Percentiles rank a stretch among this genome's conserved stretches.
These are phyloP conservation scores for Sphaerostilbella broomeana DNA, from an alignment of 2,329 filamentous ascomycete genomes.

Conservation along the genomic window DNA sequence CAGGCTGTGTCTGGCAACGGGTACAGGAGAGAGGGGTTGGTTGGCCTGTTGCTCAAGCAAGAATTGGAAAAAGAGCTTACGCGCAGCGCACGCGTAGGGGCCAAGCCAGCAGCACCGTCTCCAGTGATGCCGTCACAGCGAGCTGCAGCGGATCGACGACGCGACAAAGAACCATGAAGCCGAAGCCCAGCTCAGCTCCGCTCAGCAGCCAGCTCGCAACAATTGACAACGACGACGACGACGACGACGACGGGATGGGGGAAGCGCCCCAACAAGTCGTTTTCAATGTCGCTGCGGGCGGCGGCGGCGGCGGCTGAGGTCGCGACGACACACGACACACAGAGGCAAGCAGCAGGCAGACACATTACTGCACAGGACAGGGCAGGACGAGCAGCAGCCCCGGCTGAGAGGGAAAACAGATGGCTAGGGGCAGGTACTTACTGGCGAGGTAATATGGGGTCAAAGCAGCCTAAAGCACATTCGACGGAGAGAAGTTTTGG, in stretches of 20 bases:
- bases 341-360: slow-evolving; percentile 7
- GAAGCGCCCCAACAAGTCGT: no score
- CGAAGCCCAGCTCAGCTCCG: slow-evolving; percentile 4
- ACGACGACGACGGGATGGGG: no score
- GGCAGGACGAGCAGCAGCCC: slow-evolving; percentile 13
- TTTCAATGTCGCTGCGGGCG: no score
- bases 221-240: no score
- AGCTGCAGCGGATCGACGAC: slow-evolving; percentile 13
- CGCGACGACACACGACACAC: no score
- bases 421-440: slow-evolving; percentile 26
- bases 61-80: slow-evolving; percentile 8
- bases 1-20: slow-evolving; percentile 6
- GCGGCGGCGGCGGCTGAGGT: no score
- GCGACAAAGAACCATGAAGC: slow-evolving; percentile 11
- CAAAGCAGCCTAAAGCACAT: slow-evolving; percentile 22
- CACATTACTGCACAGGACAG: slow-evolving; percentile 9
- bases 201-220: no score
- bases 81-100: slow-evolving; percentile 12
- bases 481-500: slow-evolving; percentile 17
- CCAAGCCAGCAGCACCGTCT: no score
- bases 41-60: no score
- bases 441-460: slow-evolving; percentile 26
- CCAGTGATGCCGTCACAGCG: slow-evolving; percentile 5
- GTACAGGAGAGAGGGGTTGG: slow-evolving; percentile 10
- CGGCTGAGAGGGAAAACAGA: slow-evolving; percentile 15